phyloP scores from a whole-genome alignment of 1,284 basidiomycete genomes.

The Cutaneotrichosporon cyanovorans region DNA sequence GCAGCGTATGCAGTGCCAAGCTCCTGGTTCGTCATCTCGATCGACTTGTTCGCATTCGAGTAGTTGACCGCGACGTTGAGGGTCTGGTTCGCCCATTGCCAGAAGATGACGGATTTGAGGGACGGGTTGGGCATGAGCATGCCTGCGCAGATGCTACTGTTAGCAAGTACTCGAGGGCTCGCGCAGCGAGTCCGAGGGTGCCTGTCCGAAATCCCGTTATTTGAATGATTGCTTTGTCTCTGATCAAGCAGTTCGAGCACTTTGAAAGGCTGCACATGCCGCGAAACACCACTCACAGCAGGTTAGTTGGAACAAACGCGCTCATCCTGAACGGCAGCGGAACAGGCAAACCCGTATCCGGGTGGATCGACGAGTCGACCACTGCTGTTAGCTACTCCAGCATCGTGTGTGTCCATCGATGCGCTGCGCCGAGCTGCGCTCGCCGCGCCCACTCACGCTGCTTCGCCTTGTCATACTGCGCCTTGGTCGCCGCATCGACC shows the following conservation, averaged over 20 bases:
- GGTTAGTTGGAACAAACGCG: slow-evolving; percentile 52
- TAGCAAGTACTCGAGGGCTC: slow-evolving; percentile 5
- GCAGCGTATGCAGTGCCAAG: slow-evolving; percentile 49
- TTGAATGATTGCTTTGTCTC: no score
- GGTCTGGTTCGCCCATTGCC: slow-evolving; percentile 53
- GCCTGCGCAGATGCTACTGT: slow-evolving; percentile 28
- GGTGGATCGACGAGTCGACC: slow-evolving; percentile 49
- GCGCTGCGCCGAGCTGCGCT: background rate
- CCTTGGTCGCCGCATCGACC: slow-evolving; percentile 35
- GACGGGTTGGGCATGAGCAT: slow-evolving; percentile 49
- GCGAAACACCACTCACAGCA: slow-evolving; percentile 37
- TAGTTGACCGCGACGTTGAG: slow-evolving; percentile 47
- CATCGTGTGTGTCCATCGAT: background rate
- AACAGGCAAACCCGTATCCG: slow-evolving; percentile 48
- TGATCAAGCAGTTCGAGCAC: no score
- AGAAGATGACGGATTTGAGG: slow-evolving; percentile 47
- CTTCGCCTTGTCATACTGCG: slow-evolving; percentile 44
- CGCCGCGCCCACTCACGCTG: slow-evolving; percentile 39
- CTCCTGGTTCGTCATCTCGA: slow-evolving; percentile 47
- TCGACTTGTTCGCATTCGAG: slow-evolving; percentile 49
- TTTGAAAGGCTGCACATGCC: no score
- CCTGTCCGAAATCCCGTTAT: no score
- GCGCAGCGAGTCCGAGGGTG: background rate
- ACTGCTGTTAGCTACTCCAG: slow-evolving; percentile 21
- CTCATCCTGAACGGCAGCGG: slow-evolving; percentile 51